Base-by-base conservation (phyloP, 305 asterid genomes). In the Coffea humblotiana region DNA sequence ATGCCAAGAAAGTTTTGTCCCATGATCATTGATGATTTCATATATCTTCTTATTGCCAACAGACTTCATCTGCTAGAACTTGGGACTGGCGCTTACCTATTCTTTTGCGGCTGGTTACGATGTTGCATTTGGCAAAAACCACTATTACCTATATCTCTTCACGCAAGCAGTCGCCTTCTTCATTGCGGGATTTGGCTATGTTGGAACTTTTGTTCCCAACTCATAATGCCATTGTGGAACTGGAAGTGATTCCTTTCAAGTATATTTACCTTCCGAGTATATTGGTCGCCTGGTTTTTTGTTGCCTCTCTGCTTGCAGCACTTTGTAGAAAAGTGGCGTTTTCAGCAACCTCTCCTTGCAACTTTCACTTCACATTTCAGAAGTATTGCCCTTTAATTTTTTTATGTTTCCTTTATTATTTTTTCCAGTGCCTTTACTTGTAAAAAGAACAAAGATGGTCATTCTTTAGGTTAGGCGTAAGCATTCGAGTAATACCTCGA, bases 71-170 rank as follows among this genome's bases (percentile, higher is more conserved):
- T 83, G 77, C 68, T 85, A 64, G 91, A 88, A 82, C 79, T 88
- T 12, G 88, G 65, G 2, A 84, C 88, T 0, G 97, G 97, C 0
- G 85, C 84, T 0, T 94, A 84, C 90, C 94, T 94, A 63, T 86
- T 94, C 84, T 86, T 87, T 56, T 94, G 98, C 23, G 98, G 97
- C 14, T 91, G 97, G 97, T 79, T 92, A 92, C 27, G 97, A 89
- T 85, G 60, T 89, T 45, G 90, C 89, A 16, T 92, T 87, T 1
- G 94, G 98, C 78, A 87, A 73, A 51, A 89, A 84, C 78, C 90
- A 81, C 80, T 90, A 85, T 32, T 94, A 74, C 91, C 66, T 94
- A 15, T 94, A 86, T 89, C 94, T 94, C 54, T 91, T 85, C 80
- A 47, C 83, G 13, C 98, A 91, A 83, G 92, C 97, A 16, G 47